Evolutionary conservation across 192 early-diverging fungal genomes (phyloP).

Genomic region (Umbelopsis sp.): DNA sequence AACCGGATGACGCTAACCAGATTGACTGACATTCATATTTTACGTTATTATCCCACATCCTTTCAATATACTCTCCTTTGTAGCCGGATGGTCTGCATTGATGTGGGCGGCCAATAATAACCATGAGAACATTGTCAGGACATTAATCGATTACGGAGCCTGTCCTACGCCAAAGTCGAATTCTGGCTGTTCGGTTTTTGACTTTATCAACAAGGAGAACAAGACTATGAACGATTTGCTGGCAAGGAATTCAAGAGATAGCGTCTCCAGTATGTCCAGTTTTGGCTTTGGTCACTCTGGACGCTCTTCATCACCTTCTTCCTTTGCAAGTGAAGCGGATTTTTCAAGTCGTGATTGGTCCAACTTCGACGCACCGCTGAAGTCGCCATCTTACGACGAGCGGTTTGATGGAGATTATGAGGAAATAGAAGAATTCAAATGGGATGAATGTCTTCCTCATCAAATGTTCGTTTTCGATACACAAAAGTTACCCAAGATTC

Average conservation of each 20-base stretch:
- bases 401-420: conserved; percentile 16
- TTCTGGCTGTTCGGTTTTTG: conserved; percentile 76
- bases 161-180: conserved; percentile 65
- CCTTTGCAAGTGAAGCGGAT: conserved; percentile 2
- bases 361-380: not conserved
- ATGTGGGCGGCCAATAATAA: conserved; percentile 93
- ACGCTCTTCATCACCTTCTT: conserved; percentile 11
- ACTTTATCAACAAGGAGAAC: conserved; percentile 67
- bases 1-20: too few relatives aligned
- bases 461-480: conserved; percentile 94
- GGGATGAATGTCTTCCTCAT: conserved; percentile 79
- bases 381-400: not conserved
- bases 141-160: conserved; percentile 80
- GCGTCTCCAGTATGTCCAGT: conserved; percentile 33
- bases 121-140: conserved; percentile 70
- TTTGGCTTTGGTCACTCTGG: conserved; percentile 10
- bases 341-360: not conserved
- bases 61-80: conserved; percentile 19
- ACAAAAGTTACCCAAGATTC: conserved; percentile 68
- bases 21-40: not conserved
- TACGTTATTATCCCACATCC: not conserved
- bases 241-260: conserved; percentile 29
- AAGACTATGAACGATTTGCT: conserved; percentile 57
- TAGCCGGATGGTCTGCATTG: conserved; percentile 86
- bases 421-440: conserved; percentile 58